Percentiles rank a stretch among this genome's conserved stretches.
phyloP scores from a whole-genome alignment of 352 stramenopile species.

The Pythium coloratum region DNA sequence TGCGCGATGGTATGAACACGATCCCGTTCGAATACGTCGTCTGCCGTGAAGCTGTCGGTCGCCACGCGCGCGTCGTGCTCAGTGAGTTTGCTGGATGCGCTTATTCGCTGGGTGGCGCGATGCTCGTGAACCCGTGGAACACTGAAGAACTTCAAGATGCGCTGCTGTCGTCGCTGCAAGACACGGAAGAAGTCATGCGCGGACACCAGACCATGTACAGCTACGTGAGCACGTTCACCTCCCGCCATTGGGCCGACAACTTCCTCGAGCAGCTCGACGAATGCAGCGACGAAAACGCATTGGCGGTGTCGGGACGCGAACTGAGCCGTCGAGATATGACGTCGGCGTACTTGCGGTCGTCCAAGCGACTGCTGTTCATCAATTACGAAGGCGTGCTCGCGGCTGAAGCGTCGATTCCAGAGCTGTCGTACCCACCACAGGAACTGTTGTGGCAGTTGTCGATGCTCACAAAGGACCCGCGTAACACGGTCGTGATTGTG shows the following conservation, averaged over 20 bases:
- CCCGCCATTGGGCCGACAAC: constrained; percentile 72
- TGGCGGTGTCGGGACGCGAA: constrained; percentile 68
- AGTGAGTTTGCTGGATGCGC: constrained; percentile 90
- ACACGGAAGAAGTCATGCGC: constrained; percentile 67
- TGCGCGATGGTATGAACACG: constrained; percentile 92
- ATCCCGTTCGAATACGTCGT: constrained; percentile 91
- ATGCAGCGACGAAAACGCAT: constrained; percentile 69
- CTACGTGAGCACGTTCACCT: constrained; percentile 81
- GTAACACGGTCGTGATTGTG: constrained; percentile 79
- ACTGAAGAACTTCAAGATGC: constrained; percentile 70
- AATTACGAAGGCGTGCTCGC: constrained; percentile 90
- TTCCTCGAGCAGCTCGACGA: constrained; percentile 81
- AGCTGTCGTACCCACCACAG: constrained; percentile 83
- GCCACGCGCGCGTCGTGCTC: constrained; percentile 84
- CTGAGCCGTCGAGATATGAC: constrained; percentile 86
- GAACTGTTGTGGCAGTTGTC: constrained; percentile 84
- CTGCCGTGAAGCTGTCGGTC: constrained; percentile 68
- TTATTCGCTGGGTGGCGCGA: constrained; percentile 81
- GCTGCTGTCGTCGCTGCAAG: constrained; percentile 51
- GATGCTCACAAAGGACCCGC: constrained; percentile 72
- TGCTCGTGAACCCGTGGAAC: constrained; percentile 88
- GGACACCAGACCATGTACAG: constrained; percentile 82
- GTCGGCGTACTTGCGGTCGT: constrained; percentile 73
- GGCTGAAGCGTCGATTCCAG: constrained; percentile 79
- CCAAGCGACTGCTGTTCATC: constrained; percentile 75